Evolutionary conservation across 2,329 filamentous ascomycete species (phyloP).

Genomic region (Stachybotrys chartarum): DNA sequence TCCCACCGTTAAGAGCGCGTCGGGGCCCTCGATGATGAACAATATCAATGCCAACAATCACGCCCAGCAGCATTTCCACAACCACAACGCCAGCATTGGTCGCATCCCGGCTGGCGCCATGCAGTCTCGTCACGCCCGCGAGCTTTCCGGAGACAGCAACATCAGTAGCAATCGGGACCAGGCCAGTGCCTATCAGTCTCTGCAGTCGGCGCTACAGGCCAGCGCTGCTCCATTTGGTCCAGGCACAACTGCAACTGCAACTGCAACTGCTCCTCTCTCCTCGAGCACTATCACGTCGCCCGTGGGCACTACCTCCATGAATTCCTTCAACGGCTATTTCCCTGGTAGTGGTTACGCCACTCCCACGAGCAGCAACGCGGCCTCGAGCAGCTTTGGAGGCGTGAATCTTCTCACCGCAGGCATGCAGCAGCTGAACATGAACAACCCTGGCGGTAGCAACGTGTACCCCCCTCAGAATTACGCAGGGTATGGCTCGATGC

Average conservation of each 20-base stretch:
- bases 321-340: constrained; percentile 24
- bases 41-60: constrained; percentile 49
- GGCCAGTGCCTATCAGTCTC: constrained; percentile 45
- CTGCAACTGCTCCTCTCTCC: constrained; percentile 19
- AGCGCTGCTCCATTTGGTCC: constrained; percentile 76
- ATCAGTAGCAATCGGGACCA: constrained; percentile 35
- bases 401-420: constrained; percentile 53
- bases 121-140: constrained; percentile 64
- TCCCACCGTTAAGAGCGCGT: constrained; percentile 70
- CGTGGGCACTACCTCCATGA: constrained; percentile 12
- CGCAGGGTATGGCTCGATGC: constrained; percentile 46
- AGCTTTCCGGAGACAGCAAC: constrained; percentile 50
- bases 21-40: constrained; percentile 34
- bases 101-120: constrained; percentile 65
- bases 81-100: constrained; percentile 77
- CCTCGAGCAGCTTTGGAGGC: constrained; percentile 14
- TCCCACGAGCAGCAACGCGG: constrained; percentile 14
- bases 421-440: constrained; percentile 60
- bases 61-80: constrained; percentile 58
- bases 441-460: constrained; percentile 29
- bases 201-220: constrained; percentile 70
- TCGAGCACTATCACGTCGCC: constrained; percentile 16
- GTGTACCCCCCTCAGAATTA: constrained; percentile 53
- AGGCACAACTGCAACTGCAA: constrained; percentile 21
- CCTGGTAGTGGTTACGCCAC: constrained; percentile 17